Conservation (phyloP, 2,329 filamentous ascomycete genomes). For the Alternaria sp. region DNA sequence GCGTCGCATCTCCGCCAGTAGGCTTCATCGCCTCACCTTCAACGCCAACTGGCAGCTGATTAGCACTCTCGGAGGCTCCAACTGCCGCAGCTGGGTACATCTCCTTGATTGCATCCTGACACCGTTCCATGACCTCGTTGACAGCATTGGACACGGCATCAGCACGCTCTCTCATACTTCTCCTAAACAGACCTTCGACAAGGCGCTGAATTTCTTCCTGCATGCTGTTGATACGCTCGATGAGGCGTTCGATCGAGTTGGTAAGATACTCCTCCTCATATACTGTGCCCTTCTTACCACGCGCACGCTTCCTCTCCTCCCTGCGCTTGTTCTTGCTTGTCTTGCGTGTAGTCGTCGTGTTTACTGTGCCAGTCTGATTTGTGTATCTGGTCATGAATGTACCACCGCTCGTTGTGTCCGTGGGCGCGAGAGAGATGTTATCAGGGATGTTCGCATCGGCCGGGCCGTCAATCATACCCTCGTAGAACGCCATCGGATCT, state of each 20-base stretch:
- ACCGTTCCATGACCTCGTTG: conserved; percentile 76
- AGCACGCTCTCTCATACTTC: conserved; percentile 88
- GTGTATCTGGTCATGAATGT: conserved; percentile 94
- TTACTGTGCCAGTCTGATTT: conserved; percentile 75
- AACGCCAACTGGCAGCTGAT: conserved; percentile 16
- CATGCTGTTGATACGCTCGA: conserved; percentile 80
- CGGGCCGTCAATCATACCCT: conserved; percentile 62
- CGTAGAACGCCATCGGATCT: conserved; percentile 88
- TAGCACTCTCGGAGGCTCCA: background rate
- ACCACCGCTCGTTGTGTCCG: conserved; percentile 77
- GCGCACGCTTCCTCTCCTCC: conserved; percentile 93
- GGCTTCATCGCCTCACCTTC: conserved; percentile 41
- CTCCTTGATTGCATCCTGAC: conserved; percentile 71
- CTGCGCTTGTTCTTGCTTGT: conserved; percentile 87
- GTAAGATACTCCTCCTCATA: conserved; percentile 98
- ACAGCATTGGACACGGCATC: conserved; percentile 77
- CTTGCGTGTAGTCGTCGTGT: conserved; percentile 76
- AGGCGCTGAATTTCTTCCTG: conserved; percentile 77
- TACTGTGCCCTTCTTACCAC: conserved; percentile 94
- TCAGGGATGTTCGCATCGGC: conserved; percentile 76
- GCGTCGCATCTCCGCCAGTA: conserved; percentile 55
- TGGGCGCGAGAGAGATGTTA: conserved; percentile 89
- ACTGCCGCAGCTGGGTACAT: conserved; percentile 31
- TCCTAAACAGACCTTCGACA: conserved; percentile 77
- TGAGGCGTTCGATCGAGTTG: conserved; percentile 81